These are phyloP conservation scores for Multifurca ochricompacta DNA, from an alignment of 768 basidiomycete genomes.

Conservation along the genomic window DNA sequence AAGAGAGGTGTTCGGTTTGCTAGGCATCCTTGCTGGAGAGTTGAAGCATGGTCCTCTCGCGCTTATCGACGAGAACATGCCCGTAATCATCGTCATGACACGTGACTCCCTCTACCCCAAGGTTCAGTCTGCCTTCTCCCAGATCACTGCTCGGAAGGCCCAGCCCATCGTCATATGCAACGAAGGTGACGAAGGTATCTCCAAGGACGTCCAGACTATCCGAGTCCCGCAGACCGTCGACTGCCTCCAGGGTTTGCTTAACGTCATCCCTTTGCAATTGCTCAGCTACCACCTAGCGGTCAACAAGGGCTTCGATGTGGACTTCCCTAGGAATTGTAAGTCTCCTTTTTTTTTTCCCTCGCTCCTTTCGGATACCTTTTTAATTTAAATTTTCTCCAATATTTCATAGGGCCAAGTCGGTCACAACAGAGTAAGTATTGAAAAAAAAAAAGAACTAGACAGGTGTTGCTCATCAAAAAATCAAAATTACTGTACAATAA, in stretches of 20 bases:
- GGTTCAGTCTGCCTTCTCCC: constrained; percentile 91
- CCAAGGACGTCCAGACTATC: constrained; percentile 73
- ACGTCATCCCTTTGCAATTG: constrained; percentile 93
- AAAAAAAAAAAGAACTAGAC: background rate
- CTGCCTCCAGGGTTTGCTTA: constrained; percentile 89
- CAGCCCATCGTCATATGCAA: constrained; percentile 94
- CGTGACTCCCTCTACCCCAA: constrained; percentile 97
- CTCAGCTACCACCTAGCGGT: constrained; percentile 95
- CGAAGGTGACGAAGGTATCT: constrained; percentile 78
- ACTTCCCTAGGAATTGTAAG: constrained; percentile 96
- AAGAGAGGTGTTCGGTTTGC: constrained; percentile 20
- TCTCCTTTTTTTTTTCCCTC: constrained; percentile 21
- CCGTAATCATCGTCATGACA: constrained; percentile 99
- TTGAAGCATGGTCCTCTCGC: constrained; percentile 98
- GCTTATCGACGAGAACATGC: constrained; percentile 96
- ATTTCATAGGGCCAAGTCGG: constrained; percentile 28
- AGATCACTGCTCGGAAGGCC: constrained; percentile 97
- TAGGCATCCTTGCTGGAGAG: constrained; percentile 94
- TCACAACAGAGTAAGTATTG: constrained; percentile 27
- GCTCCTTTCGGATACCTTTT: background rate
- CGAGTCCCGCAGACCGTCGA: constrained; percentile 94
- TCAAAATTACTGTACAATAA: constrained; percentile 13
- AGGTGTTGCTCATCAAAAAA: background rate
- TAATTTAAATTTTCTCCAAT: background rate
- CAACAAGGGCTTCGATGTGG: constrained; percentile 93